Conservation (phyloP, 2,329 filamentous ascomycete genomes). For the Ophiosphaerella narmari region DNA sequence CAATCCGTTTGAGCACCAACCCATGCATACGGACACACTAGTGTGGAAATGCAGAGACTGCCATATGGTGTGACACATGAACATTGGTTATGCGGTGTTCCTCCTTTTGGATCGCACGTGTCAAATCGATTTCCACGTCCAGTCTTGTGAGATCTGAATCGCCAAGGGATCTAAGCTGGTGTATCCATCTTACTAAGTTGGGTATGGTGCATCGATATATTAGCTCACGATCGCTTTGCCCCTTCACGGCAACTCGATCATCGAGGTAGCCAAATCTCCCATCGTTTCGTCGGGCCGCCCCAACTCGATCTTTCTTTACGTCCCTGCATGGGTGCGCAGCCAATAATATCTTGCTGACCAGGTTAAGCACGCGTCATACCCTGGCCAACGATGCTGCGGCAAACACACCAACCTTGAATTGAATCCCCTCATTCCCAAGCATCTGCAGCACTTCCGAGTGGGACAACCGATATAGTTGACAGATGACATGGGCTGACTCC, state of each 20-base stretch:
- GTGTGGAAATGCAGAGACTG: neutral
- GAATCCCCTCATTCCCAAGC: conserved; percentile 32
- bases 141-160: conserved; percentile 21
- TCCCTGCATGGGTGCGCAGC: conserved; percentile 21
- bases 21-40: too few species aligned
- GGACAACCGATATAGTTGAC: conserved; percentile 27
- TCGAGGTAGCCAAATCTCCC: conserved; percentile 17
- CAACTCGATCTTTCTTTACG: conserved; percentile 23
- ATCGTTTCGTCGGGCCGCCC: conserved; percentile 25
- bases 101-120: conserved; percentile 6
- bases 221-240: conserved; percentile 32
- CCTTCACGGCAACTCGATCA: conserved; percentile 33
- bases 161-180: conserved; percentile 20
- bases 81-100: neutral
- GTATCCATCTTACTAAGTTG: conserved; percentile 7
- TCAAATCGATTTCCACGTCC: conserved; percentile 21
- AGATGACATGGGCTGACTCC: conserved; percentile 26
- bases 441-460: conserved; percentile 22
- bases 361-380: conserved; percentile 24
- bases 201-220: conserved; percentile 19
- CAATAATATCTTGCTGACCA: conserved; percentile 20
- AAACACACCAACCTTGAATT: conserved; percentile 27
- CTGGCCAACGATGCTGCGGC: conserved; percentile 23
- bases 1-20: neutral
- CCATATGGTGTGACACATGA: neutral